Evolutionary conservation across 1,284 basidiomycete species (phyloP).

Genomic region (Apiotrichum gamsii): DNA sequence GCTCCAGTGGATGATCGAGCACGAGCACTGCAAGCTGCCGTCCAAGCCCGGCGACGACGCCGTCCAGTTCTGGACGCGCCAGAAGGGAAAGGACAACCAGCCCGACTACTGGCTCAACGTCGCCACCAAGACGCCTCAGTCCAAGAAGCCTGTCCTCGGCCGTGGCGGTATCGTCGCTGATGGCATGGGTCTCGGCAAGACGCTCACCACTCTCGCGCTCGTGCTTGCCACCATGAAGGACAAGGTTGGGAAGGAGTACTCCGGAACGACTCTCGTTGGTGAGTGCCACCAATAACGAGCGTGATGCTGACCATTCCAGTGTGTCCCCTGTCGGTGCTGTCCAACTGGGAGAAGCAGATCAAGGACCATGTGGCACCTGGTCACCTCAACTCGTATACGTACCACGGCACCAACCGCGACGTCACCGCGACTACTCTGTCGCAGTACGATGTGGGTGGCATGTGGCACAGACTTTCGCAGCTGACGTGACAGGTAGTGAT

Average conservation of each 20-base stretch:
- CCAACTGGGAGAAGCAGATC: conserved; percentile 88
- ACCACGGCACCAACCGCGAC: conserved; percentile 59
- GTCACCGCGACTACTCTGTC: conserved; percentile 58
- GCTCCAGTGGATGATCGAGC: conserved; percentile 62
- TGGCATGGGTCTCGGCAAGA: conserved; percentile 82
- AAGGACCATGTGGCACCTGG: conserved; percentile 63
- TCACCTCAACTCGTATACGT: conserved; percentile 57
- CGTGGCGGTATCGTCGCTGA: conserved; percentile 79
- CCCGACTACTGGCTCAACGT: conserved; percentile 53
- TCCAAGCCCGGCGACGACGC: conserved; percentile 60
- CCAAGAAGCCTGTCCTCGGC: conserved; percentile 60
- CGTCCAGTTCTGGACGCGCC: conserved; percentile 79
- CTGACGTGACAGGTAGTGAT: conserved; percentile 58
- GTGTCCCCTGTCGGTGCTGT: conserved; percentile 75
- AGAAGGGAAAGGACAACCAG: conserved; percentile 33
- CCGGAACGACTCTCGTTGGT: conserved; percentile 69
- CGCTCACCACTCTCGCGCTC: conserved; percentile 70
- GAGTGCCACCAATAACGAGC: too few species aligned
- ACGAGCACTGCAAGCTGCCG: conserved; percentile 67
- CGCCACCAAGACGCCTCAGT: conserved; percentile 71
- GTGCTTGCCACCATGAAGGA: conserved; percentile 68
- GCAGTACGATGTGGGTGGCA: conserved; percentile 55
- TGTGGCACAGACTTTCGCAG: background rate
- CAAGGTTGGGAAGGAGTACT: conserved; percentile 52
- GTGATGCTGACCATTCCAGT: conserved; percentile 54